phyloP scores from a whole-genome alignment of 2,329 filamentous ascomycete genomes.

The Paraconiothyrium sp. region DNA sequence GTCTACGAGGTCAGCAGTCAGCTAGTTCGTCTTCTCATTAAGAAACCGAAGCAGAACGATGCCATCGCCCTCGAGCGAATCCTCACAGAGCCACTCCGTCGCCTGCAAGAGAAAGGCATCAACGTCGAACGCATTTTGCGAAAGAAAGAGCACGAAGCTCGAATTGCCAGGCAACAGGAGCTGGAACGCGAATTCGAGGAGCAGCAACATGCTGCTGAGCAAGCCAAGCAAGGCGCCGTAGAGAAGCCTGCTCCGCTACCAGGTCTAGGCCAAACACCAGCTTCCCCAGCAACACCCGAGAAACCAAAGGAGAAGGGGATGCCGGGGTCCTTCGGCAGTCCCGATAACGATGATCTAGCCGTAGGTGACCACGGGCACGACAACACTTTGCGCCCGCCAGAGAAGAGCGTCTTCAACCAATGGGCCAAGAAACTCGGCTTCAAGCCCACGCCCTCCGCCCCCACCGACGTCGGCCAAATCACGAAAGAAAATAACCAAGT shows the following conservation, averaged over 20 bases:
- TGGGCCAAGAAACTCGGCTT: slow-evolving; percentile 50
- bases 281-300: slow-evolving; percentile 31
- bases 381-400: slow-evolving; percentile 23
- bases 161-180: slow-evolving; percentile 85
- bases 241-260: slow-evolving; percentile 25
- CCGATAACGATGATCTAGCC: slow-evolving; percentile 43
- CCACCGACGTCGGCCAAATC: slow-evolving; percentile 47
- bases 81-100: slow-evolving; percentile 82
- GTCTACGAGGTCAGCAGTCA: slow-evolving; percentile 93
- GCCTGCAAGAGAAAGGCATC: slow-evolving; percentile 87
- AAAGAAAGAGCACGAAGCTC: slow-evolving; percentile 85
- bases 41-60: slow-evolving; percentile 85
- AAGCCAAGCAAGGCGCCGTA: slow-evolving; percentile 35
- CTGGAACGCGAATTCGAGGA: slow-evolving; percentile 72
- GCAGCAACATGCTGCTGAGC: slow-evolving; percentile 54
- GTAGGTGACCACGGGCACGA: slow-evolving; percentile 29
- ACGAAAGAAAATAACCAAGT: slow-evolving; percentile 45
- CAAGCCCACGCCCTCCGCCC: slow-evolving; percentile 34
- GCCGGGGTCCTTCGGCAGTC: slow-evolving; percentile 50
- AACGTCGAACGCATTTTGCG: slow-evolving; percentile 95
- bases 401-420: slow-evolving; percentile 45
- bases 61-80: slow-evolving; percentile 92
- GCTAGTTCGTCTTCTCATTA: slow-evolving; percentile 81
- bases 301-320: slow-evolving; percentile 37
- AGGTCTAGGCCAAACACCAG: neutral